These are phyloP conservation scores for Lentinula sp. DNA, from an alignment of 768 basidiomycete species.

Conservation along the genomic window DNA sequence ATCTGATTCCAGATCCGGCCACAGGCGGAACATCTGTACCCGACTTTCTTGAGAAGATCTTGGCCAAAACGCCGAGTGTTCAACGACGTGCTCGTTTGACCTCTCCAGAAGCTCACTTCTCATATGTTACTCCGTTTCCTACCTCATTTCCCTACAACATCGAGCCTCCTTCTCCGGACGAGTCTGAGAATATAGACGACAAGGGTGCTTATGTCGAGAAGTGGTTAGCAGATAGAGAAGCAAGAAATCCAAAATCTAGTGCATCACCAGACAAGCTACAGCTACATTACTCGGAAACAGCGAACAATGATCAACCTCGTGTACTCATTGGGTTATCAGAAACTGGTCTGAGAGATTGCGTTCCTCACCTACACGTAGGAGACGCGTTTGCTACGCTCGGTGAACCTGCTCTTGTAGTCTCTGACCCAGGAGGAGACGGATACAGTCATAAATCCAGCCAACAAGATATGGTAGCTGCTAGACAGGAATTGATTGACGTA, in stretches of 20 bases:
- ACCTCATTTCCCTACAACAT: constrained; percentile 80
- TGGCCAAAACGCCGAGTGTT: constrained; percentile 49
- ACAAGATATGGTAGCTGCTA: constrained; percentile 33
- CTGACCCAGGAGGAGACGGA: constrained; percentile 26
- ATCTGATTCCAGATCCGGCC: constrained; percentile 52
- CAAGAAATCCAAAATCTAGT: constrained; percentile 26
- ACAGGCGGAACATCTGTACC: constrained; percentile 37
- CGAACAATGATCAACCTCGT: constrained; percentile 21
- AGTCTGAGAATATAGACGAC: constrained; percentile 42
- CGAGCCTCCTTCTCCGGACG: constrained; percentile 43
- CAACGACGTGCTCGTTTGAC: constrained; percentile 68
- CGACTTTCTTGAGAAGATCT: constrained; percentile 44
- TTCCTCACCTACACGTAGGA: constrained; percentile 84
- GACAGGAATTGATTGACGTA: constrained; percentile 75
- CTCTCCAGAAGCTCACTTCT: constrained; percentile 56
- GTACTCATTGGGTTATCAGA: constrained; percentile 69
- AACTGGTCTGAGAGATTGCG: constrained; percentile 61
- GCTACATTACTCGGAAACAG: constrained; percentile 18
- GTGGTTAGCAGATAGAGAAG: constrained; percentile 69
- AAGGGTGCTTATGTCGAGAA: constrained; percentile 64
- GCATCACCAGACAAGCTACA: constrained; percentile 12
- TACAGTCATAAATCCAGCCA: constrained; percentile 18
- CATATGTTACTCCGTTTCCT: constrained; percentile 80
- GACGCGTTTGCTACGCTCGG: constrained; percentile 72
- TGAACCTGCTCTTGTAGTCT: constrained; percentile 43